These are phyloP conservation scores for Parietaria judaica DNA, from an alignment of 306 rosid species.

Conservation along the genomic window DNA sequence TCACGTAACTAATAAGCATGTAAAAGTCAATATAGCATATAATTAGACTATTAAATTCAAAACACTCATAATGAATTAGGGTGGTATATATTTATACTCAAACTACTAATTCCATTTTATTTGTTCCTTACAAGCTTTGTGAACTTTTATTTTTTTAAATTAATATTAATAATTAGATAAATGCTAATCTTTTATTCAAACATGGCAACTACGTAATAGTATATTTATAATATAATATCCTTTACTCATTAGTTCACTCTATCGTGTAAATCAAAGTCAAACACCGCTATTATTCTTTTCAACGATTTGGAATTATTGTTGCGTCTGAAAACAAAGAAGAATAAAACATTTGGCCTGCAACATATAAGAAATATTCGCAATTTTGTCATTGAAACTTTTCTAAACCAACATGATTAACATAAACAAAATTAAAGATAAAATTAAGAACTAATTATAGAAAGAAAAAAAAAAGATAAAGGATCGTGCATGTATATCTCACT, in stretches of 20 bases:
- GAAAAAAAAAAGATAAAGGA: too few species aligned
- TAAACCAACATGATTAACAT: too few species aligned
- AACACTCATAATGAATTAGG: background rate
- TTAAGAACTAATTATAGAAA: too few species aligned
- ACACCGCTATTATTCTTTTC: background rate
- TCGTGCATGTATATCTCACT: too few species aligned
- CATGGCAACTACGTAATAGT: background rate
- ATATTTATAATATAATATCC: background rate
- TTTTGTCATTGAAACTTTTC: background rate
- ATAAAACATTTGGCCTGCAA: conserved; percentile 11
- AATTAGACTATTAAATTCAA: background rate
- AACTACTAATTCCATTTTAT: too few species aligned
- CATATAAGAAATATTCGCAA: background rate
- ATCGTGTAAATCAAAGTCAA: conserved; percentile 11
- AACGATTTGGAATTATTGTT: conserved; percentile 1
- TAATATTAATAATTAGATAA: too few species aligned
- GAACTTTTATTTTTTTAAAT: background rate
- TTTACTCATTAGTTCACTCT: background rate
- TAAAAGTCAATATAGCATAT: too few species aligned
- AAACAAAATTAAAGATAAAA: too few species aligned
- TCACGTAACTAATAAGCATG: too few species aligned
- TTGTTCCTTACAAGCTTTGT: background rate
- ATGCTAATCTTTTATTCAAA: conserved; percentile 1
- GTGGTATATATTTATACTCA: too few species aligned
- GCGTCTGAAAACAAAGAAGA: background rate